Evolutionary conservation across 192 early-diverging fungal genomes (phyloP), one percentile per base, ranked within the genome.

Genomic region (Linnemannia elongata): DNA sequence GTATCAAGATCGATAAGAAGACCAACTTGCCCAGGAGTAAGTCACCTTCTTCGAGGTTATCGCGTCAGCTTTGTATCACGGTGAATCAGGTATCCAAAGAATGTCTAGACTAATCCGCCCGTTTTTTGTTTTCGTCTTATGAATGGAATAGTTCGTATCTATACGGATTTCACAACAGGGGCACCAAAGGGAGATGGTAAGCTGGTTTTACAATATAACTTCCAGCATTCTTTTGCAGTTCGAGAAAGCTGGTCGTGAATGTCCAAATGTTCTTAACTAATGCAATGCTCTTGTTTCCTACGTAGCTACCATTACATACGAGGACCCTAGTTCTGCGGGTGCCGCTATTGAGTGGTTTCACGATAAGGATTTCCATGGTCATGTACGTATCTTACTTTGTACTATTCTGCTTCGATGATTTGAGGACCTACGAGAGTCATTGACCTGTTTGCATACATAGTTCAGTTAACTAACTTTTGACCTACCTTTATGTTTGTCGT

Each of bases 331-430:
- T 22, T 90, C 95, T 33, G 91, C 93, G 27, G 92, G 93, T 74
- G 93, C 91, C 63, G 95, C 95, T 10, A 96, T 96, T 54, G 88
- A 93, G 24, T 96, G 94, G 93, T 96, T 96, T 79, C 82, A 93
- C 54, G 93, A 93, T 90, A 91, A 81, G 35, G 72, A 88, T 36
- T 84, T 88, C 49, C 81, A 85, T 72, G 83, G 88, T 41, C 80
- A 84, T 77, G 88, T 91, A 85, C 24, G 72, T 80, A n/a, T 17
- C 30, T 10, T 41, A 7, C 45, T 6, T 57, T 8, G 38, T 4
- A 4, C 38, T 74, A 2, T 33, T 33, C 41, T 6, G 6, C 41
- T 0, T 30, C 52, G 33, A 41, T 35, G n/a, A 5, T 52, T 20
- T 52, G 15, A 6, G 36, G 7, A 27, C 8, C 66, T 4, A 18